Conservation (phyloP, 371 early-diverging fungal species). For the Gilbertella persicaria region DNA sequence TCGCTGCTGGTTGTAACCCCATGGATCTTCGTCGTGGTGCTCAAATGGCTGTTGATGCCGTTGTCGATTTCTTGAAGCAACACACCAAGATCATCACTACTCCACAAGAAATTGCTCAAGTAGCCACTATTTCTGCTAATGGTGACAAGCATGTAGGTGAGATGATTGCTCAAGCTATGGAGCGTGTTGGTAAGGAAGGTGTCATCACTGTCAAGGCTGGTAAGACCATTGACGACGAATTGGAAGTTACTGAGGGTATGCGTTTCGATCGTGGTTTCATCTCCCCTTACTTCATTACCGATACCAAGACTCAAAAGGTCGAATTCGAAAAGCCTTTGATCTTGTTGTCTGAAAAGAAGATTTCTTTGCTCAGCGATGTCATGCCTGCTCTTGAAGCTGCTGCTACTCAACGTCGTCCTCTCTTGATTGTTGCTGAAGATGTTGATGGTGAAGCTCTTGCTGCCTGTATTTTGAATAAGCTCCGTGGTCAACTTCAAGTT, state of each 20-base stretch:
- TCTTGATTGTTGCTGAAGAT: slow-evolving; percentile 97
- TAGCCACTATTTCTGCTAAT: slow-evolving; percentile 98
- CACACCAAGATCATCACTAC: slow-evolving; percentile 93
- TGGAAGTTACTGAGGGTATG: slow-evolving; percentile 98
- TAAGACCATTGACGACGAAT: slow-evolving; percentile 95
- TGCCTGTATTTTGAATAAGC: slow-evolving; percentile 98
- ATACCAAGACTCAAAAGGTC: slow-evolving; percentile 95
- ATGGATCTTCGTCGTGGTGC: slow-evolving; percentile 97
- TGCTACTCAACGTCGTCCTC: slow-evolving; percentile 93
- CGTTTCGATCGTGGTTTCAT: slow-evolving; percentile 98
- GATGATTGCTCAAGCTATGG: slow-evolving; percentile 98
- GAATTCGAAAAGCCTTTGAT: slow-evolving; percentile 98
- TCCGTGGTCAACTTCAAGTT: slow-evolving; percentile 96
- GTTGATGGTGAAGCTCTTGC: slow-evolving; percentile 98
- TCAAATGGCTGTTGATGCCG: slow-evolving; percentile 88
- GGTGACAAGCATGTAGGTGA: slow-evolving; percentile 95
- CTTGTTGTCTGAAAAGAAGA: slow-evolving; percentile 95
- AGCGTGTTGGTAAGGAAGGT: slow-evolving; percentile 99
- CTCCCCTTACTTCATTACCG: slow-evolving; percentile 98
- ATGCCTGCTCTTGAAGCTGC: slow-evolving; percentile 94
- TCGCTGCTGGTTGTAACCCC: slow-evolving; percentile 98
- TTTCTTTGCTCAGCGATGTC: slow-evolving; percentile 91
- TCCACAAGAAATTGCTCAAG: slow-evolving; percentile 93
- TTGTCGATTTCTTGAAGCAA: slow-evolving; percentile 84
- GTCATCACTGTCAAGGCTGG: slow-evolving; percentile 99